Conservation (phyloP, 2,329 filamentous ascomycete species). For the Ophiocordyceps polyrhachis-furcata region DNA sequence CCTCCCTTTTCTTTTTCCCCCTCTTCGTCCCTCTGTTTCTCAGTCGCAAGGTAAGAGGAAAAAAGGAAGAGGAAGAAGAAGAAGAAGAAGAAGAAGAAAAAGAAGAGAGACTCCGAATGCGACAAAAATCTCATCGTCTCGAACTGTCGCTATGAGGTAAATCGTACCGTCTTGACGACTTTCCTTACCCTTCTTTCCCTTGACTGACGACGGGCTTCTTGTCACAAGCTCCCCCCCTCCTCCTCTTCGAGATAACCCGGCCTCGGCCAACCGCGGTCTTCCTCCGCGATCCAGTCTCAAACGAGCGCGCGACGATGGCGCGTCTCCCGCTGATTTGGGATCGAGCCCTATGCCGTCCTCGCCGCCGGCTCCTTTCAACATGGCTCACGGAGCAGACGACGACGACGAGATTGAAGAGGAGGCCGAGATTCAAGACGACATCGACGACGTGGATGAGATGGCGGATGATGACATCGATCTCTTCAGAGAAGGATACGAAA, state of each 20-base stretch:
- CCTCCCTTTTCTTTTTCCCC: conserved; percentile 3
- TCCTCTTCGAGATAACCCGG: conserved; percentile 62
- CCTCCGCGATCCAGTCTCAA: conserved; percentile 33
- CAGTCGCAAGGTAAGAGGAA: too few relatives aligned
- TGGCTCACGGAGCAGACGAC: conserved; percentile 49
- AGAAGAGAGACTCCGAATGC: not conserved
- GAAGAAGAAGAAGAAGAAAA: not conserved
- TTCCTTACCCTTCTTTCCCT: too few relatives aligned
- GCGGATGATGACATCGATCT: conserved; percentile 67
- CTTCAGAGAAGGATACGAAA: conserved; percentile 55
- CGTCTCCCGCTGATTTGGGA: conserved; percentile 29
- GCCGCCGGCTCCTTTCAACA: conserved; percentile 38
- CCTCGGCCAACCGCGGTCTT: conserved; percentile 63
- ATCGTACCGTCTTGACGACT: not conserved
- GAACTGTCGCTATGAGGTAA: conserved; percentile 8
- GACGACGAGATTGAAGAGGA: conserved; percentile 57
- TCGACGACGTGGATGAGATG: conserved; percentile 64
- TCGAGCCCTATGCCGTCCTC: conserved; percentile 50
- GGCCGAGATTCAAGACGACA: conserved; percentile 50
- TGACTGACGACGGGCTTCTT: not conserved
- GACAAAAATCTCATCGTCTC: not conserved
- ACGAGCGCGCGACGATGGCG: conserved; percentile 34
- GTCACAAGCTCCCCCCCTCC: conserved; percentile 58
- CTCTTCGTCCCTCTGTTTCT: not conserved
- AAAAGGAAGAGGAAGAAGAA: not conserved